These are phyloP conservation scores for Leucosporidium scottii DNA, from an alignment of 768 basidiomycete species.

Conservation along the genomic window DNA sequence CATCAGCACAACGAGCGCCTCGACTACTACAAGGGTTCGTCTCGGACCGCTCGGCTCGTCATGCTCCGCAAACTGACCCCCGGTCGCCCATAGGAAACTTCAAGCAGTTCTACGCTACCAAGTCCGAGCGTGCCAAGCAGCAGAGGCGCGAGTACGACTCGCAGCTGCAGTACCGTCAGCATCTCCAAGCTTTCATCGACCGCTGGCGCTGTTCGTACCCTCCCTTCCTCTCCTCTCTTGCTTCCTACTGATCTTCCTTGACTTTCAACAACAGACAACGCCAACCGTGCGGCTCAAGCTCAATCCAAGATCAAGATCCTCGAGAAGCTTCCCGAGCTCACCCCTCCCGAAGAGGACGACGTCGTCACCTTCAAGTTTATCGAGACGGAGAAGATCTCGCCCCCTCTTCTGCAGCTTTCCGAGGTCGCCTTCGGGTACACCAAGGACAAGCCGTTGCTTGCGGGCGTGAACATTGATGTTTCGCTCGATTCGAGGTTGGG, in stretches of 20 bases:
- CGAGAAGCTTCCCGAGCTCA: conserved; percentile 84
- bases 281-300: conserved; percentile 66
- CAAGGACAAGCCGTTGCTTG: conserved; percentile 58
- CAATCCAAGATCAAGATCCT: conserved; percentile 64
- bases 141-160: conserved; percentile 82
- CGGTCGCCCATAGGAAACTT: conserved; percentile 54
- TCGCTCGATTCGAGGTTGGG: conserved; percentile 92
- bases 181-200: conserved; percentile 96
- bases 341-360: conserved; percentile 88
- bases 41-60: conserved; percentile 30
- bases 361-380: conserved; percentile 94
- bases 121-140: conserved; percentile 86
- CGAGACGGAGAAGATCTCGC: conserved; percentile 94
- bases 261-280: conserved; percentile 38
- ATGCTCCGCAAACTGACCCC: background rate
- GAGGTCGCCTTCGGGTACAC: conserved; percentile 90
- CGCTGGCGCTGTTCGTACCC: conserved; percentile 73
- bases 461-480: conserved; percentile 77
- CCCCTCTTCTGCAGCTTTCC: conserved; percentile 84
- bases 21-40: conserved; percentile 86
- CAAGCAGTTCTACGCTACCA: conserved; percentile 96
- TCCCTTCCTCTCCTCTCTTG: background rate
- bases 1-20: conserved; percentile 83
- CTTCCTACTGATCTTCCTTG: background rate
- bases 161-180: conserved; percentile 89